Base-by-base conservation (phyloP, 139 green algal species). In the Closterium sp. region DNA sequence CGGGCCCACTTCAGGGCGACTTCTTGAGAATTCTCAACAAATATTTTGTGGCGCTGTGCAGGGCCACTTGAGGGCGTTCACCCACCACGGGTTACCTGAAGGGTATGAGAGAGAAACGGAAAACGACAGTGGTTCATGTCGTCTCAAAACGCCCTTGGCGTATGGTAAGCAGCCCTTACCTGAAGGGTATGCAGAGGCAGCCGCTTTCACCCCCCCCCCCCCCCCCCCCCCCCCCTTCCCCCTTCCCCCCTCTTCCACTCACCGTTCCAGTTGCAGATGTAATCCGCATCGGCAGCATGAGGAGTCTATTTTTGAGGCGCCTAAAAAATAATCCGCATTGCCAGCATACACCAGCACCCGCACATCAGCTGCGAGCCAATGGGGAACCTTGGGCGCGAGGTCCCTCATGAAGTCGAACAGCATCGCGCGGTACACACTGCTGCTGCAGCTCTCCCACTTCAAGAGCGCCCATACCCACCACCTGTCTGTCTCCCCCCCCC, bases 231-330 rank as follows among this genome's bases (percentile, higher is more conserved):
- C 4, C 3, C 19, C 3, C 38, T 9, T 10, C 4, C 38, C 38
- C 38, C 38, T 12, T 19, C 19, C 38, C 19, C 38, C 38, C 38
- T 66, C 38, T 66, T 23, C 38, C 38, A 66, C 76, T 85, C 76
- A 92, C 89, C 94, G 21, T 95, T 85, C 66, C 69, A 95, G 88
- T 96, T 96, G 87, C 94, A 96, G 86, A 96, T 96, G 81, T 95
- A 95, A 81, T 96, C 94, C 4, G 92, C 33, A 6, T 95, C 92
- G 34, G 93, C 94, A 1, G 94, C 94, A 87, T 96, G n/a, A n/a
- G n/a, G n/a, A n/a, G n/a, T n/a, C n/a, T n/a, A n/a, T n/a, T n/a
- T n/a, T n/a, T n/a, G n/a, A n/a, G n/a, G n/a, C n/a, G n/a, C n/a
- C n/a, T n/a, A n/a, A n/a, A n/a, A n/a, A n/a, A n/a, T 95, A 95